Base-by-base conservation (phyloP, 257 asterid genomes). In the Solanum infundibuliforme region DNA sequence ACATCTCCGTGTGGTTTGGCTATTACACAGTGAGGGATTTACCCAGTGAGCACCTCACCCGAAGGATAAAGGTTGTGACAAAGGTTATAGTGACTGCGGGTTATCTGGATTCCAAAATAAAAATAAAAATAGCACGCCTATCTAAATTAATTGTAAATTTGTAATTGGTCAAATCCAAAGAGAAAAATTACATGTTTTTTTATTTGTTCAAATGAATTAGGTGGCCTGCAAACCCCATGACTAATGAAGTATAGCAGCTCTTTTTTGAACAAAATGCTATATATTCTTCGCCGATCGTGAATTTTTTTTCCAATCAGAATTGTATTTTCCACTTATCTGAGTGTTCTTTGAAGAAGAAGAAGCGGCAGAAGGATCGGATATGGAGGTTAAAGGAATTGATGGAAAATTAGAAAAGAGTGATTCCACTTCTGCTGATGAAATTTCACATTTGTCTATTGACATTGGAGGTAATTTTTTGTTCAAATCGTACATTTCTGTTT, bases 391-490 rank as follows among this genome's bases (percentile, higher is more conserved):
- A 8, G 12, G 27, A n/a, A 39, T 34, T 23, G 87, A 62, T 23
- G 87, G 36, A 38, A 84, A 41, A 71, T 62, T 43, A 86, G 83
- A 39, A n/a, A 66, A 36, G 13, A 79, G 16, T 86, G 83, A 72
- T 76, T 71, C 83, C 43, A 86, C 7, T 35, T 86, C 88, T 71
- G 83, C 35, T 18, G 94, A 93, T 76, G 91, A 90, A 85, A 92
- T 94, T 90, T 92, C 98, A 21, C 93, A 95, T 86, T 90, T 96
- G 72, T 94, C 98, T 86, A 97, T 96, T 73, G 99, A 96, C 86
- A 96, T 96, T 73, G 98, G 99, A 91, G 99, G 99, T 96, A 90
- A 84, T 83, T 69, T 87, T 76, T 82, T 31, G 52, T 71, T 87
- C 82, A n/a, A 3, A 38, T n/a, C 12, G 6, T 76, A 29, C 21